Percentiles rank a stretch among this genome's conserved stretches.
Conservation (phyloP, 257 asterid genomes). For the Perilla frutescens region DNA sequence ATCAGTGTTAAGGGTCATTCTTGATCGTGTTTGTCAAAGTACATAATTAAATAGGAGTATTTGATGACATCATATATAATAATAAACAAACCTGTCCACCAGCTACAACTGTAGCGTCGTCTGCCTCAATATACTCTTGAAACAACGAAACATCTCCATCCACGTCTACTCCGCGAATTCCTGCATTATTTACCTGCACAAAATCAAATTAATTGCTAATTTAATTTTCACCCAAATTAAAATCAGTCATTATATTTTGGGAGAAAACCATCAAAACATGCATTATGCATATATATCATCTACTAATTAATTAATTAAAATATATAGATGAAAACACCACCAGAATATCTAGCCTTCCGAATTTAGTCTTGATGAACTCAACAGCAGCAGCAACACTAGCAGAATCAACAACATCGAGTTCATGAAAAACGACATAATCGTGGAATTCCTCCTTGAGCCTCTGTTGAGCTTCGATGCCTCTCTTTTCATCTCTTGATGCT, state of each 20-base stretch:
- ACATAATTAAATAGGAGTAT: too few species aligned
- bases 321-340: too few species aligned
- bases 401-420: slow-evolving; percentile 48
- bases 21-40: too few species aligned
- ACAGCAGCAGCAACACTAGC: slow-evolving; percentile 40
- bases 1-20: too few species aligned
- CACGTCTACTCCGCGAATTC: slow-evolving; percentile 38
- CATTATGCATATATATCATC: too few species aligned
- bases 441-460: slow-evolving; percentile 41
- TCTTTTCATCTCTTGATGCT: slow-evolving; percentile 48
- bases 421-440: slow-evolving; percentile 44
- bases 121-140: slow-evolving; percentile 19
- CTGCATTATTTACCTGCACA: slow-evolving; percentile 65
- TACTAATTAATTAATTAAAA: too few species aligned
- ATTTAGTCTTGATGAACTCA: slow-evolving; percentile 34
- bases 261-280: too few species aligned
- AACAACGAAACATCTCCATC: slow-evolving; percentile 34
- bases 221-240: background rate
- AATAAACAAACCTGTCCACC: slow-evolving; percentile 12
- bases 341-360: slow-evolving; percentile 58
- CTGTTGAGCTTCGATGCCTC: slow-evolving; percentile 51
- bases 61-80: too few species aligned
- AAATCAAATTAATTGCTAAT: background rate
- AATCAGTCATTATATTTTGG: too few species aligned
- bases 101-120: background rate